Percentiles rank a stretch among this genome's conserved stretches.
phyloP scores from a whole-genome alignment of 768 basidiomycete species.

The Russula lepida region DNA sequence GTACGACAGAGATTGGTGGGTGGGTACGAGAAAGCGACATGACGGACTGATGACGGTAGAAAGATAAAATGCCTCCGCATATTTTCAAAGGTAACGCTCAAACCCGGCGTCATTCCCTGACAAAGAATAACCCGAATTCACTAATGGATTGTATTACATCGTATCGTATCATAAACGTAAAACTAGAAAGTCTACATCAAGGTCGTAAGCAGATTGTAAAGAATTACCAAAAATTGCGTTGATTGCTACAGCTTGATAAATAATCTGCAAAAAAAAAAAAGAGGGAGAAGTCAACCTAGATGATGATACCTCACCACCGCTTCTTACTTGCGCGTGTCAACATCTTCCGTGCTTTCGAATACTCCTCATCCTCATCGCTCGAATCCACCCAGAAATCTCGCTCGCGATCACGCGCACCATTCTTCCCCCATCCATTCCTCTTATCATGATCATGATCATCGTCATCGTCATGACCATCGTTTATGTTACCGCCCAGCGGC shows the following conservation, averaged over 20 bases:
- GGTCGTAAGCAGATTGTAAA: neutral
- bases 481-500: too few species aligned
- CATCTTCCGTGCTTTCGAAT: constrained; percentile 47
- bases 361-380: constrained; percentile 64
- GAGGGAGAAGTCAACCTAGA: neutral
- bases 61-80: too few species aligned
- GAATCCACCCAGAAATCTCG: constrained; percentile 63
- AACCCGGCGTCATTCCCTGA: too few species aligned
- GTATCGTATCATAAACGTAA: neutral
- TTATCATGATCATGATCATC: constrained; percentile 23
- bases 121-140: too few species aligned
- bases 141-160: neutral
- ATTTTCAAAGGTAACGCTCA: too few species aligned
- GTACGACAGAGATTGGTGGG: too few species aligned
- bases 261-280: neutral
- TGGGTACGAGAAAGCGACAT: too few species aligned
- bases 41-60: too few species aligned
- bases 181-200: neutral
- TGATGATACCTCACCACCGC: constrained; percentile 24
- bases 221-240: neutral
- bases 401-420: constrained; percentile 1
- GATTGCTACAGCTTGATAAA: neutral
- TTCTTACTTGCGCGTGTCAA: constrained; percentile 41
- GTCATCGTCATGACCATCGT: neutral
- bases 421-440: constrained; percentile 15